These are phyloP conservation scores for Salix dunnii DNA, from an alignment of 345 rosid species.

Conservation along the genomic window DNA sequence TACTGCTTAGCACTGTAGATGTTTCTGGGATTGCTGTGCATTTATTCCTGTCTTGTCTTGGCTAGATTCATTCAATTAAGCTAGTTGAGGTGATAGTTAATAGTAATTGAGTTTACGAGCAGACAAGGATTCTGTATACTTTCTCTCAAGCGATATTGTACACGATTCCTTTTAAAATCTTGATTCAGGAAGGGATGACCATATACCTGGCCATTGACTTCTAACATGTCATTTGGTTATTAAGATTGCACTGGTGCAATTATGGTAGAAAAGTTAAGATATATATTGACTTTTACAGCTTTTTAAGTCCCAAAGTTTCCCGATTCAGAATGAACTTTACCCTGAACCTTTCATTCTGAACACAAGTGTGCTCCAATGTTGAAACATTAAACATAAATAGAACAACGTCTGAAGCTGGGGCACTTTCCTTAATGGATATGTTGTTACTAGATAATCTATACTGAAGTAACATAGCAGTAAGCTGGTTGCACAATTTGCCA, in stretches of 20 bases:
- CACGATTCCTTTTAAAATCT: not conserved
- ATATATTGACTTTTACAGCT: not conserved
- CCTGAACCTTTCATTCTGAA: not conserved
- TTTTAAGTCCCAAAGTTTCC: not conserved
- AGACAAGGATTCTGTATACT: not conserved
- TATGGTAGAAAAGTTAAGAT: not conserved
- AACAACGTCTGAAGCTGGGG: not conserved
- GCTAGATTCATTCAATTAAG: not conserved
- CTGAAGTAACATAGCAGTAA: not conserved
- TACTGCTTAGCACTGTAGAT: not conserved
- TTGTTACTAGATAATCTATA: not conserved
- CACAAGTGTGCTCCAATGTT: not conserved
- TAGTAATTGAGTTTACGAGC: not conserved
- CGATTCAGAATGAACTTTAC: not conserved
- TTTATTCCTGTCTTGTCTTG: conserved; percentile 1
- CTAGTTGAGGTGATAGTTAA: conserved; percentile 3
- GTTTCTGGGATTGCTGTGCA: not conserved
- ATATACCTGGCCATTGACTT: not conserved
- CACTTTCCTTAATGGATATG: not conserved
- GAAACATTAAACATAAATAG: not conserved
- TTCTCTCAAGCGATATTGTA: not conserved
- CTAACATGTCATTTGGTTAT: not conserved
- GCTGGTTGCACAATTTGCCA: not conserved
- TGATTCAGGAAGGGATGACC: conserved; percentile 3
- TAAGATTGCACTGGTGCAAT: not conserved